Percentiles rank a stretch among this genome's conserved stretches.
These are phyloP conservation scores for Zymoseptoria brevis DNA, from an alignment of 2,329 filamentous ascomycete species.

Conservation along the genomic window DNA sequence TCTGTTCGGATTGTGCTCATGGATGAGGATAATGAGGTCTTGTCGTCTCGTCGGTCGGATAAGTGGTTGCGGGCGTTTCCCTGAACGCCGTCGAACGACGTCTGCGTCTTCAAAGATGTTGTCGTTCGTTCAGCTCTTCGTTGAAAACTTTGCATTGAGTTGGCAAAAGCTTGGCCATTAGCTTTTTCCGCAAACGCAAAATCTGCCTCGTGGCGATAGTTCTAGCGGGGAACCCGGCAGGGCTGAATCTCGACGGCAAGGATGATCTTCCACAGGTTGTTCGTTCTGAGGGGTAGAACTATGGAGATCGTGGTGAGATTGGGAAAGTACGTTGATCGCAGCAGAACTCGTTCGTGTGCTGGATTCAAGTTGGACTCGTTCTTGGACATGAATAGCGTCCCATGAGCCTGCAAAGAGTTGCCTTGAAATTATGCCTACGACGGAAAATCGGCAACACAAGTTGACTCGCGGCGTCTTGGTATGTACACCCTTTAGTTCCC, in stretches of 20 bases:
- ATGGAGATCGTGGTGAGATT: neutral
- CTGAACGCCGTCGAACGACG: too few relatives aligned
- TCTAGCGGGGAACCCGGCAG: neutral
- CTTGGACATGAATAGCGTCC: too few relatives aligned
- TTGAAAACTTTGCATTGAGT: neutral
- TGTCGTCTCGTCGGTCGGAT: too few relatives aligned
- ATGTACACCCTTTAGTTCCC: neutral
- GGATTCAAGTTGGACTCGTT: too few relatives aligned
- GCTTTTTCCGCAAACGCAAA: neutral
- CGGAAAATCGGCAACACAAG: neutral
- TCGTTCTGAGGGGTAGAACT: neutral
- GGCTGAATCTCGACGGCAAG: neutral
- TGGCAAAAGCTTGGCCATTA: slow-evolving; percentile 2
- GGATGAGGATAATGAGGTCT: neutral
- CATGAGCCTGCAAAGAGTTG: too few relatives aligned
- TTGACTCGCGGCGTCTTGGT: neutral
- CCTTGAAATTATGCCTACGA: neutral
- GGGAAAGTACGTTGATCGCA: neutral
- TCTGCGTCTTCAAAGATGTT: neutral
- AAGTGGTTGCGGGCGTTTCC: neutral
- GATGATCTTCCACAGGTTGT: neutral
- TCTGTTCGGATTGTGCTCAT: neutral
- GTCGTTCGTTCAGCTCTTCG: neutral
- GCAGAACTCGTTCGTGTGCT: too few relatives aligned
- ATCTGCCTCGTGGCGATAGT: neutral